Base-by-base conservation (phyloP, 169 alveolate genomes). In the Babesia gibsoni region DNA sequence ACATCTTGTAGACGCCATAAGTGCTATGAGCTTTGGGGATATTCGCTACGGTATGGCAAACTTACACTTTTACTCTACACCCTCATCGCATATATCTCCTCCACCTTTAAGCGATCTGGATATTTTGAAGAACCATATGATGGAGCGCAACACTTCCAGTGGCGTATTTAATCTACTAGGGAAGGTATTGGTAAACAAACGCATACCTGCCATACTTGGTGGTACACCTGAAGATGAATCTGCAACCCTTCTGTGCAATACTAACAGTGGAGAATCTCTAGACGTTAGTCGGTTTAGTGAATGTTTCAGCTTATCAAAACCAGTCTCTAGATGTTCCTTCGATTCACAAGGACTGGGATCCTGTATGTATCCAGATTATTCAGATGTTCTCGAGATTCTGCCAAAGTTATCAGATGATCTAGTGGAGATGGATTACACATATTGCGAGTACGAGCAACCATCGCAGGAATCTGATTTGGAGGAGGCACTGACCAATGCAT, bases 111-210 rank as follows among this genome's bases (percentile, higher is more conserved):
- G 35, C 12, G 65, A 61, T 39, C 18, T 52, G 29, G 86, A 66
- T 25, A 45, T 29, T 16, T 23, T 77, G 12, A 18, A 29, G 8
- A 42, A 16, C 4, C 68, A 67, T 52, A 67, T 77, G 65, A n/a
- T 53, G 25, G 86, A 77, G 27, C 58, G 82, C 42, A 67, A 41
- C 25, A 12, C 67, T 3, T 16, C 36, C 18, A 41, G 41, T 48
- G 48, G 23, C 53, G 72, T 61, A 33, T 77, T 67, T 39, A 54
- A 57, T 59, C 23, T 77, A 4, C 14, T 77, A 20, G 86, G 86
- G 18, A 77, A 67, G 36, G 67, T 77, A 29, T 32, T 77, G 52
- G 70, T 39, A 25, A 77, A 77, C 57, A 77, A 77, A 23, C 59
- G 86, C 37, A 42, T 77, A 36, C 86, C 82, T 9, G 46, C 29